phyloP scores from a whole-genome alignment of 768 basidiomycete species.

The Podaxis mareebaensis region DNA sequence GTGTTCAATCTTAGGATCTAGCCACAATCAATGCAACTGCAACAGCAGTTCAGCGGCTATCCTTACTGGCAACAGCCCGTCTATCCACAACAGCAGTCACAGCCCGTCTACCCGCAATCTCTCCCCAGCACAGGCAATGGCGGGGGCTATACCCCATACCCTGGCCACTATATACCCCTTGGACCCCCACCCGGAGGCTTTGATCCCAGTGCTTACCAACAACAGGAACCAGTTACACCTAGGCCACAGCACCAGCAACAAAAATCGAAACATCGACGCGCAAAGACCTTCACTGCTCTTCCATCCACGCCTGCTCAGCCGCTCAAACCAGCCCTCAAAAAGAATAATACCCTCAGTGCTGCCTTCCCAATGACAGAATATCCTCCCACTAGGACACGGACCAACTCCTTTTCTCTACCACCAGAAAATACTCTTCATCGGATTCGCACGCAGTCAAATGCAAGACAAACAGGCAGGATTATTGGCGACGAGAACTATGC shows the following conservation, averaged over 20 bases:
- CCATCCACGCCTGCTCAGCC: conserved; percentile 14
- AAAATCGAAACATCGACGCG: conserved; percentile 14
- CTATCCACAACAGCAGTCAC: conserved; percentile 38
- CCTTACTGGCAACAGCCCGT: conserved; percentile 46
- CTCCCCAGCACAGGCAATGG: conserved; percentile 21
- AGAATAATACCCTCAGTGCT: conserved; percentile 7
- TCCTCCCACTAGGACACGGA: conserved; percentile 9
- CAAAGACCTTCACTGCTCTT: conserved; percentile 10
- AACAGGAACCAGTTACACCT: conserved; percentile 7
- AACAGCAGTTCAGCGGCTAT: conserved; percentile 40
- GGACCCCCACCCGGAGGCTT: conserved; percentile 25
- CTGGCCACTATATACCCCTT: conserved; percentile 12
- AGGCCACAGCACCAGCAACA: background rate
- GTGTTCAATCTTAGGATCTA: conserved; percentile 12
- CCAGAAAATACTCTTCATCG: conserved; percentile 15
- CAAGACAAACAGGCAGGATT: conserved; percentile 8
- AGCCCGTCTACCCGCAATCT: conserved; percentile 31
- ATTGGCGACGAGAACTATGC: conserved; percentile 8
- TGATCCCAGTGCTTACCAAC: conserved; percentile 31
- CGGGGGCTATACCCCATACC: conserved; percentile 14
- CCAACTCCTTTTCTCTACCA: conserved; percentile 16
- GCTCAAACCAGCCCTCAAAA: conserved; percentile 19
- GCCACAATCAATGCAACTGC: conserved; percentile 32
- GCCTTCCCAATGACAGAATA: conserved; percentile 12
- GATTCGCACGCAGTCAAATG: conserved; percentile 18